Conservation (phyloP, 345 rosid species). For the Aethionema arabicum region DNA sequence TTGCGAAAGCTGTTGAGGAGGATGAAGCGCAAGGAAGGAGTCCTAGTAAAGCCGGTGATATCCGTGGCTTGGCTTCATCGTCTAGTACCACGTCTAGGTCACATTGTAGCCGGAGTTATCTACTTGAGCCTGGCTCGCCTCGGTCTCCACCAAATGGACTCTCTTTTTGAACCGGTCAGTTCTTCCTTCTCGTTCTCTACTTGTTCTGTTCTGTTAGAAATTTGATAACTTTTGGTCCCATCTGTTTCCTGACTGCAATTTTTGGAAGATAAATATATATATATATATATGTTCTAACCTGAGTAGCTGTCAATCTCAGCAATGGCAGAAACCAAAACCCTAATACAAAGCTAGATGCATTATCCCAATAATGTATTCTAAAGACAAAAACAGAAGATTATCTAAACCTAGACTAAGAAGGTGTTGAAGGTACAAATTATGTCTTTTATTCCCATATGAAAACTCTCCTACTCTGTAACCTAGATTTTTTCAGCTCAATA, state of each 20-base stretch:
- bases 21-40: constrained; percentile 50
- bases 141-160: constrained; percentile 52
- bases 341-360: constrained; percentile 1
- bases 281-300: constrained; percentile 12
- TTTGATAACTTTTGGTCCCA: constrained; percentile 3
- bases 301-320: constrained; percentile 2
- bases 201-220: not conserved
- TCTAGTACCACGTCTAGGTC: constrained; percentile 94
- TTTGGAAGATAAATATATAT: constrained; percentile 14
- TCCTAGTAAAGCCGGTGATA: constrained; percentile 58
- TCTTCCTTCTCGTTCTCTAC: not conserved
- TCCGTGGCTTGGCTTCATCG: constrained; percentile 76
- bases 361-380: constrained; percentile 10
- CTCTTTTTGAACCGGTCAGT: constrained; percentile 28
- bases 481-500: constrained; percentile 24
- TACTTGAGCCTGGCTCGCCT: constrained; percentile 82
- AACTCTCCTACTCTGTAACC: constrained; percentile 32
- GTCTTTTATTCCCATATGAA: constrained; percentile 26
- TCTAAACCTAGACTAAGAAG: constrained; percentile 29
- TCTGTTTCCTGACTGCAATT: constrained; percentile 24
- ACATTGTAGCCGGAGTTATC: constrained; percentile 80
- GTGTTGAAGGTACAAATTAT: constrained; percentile 21
- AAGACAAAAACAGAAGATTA: constrained; percentile 15
- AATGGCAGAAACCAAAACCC: not conserved
- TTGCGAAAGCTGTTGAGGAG: constrained; percentile 62